Percentiles rank a stretch among this genome's conserved stretches.
Evolutionary conservation across 768 basidiomycete genomes (phyloP).

Genomic region (Clavulina sp.): DNA sequence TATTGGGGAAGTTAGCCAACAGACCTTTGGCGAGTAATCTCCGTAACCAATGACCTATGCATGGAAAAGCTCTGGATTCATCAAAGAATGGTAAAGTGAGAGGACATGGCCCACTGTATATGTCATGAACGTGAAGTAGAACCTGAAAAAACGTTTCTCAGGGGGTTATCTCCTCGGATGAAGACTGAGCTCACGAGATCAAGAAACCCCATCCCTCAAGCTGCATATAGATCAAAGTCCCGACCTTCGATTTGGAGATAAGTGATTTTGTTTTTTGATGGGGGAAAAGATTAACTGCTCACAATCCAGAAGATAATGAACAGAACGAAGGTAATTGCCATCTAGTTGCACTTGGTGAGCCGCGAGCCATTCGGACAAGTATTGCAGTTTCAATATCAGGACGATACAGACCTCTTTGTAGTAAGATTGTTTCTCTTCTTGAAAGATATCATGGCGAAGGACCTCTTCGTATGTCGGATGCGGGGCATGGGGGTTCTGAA

Average conservation of each 20-base stretch:
- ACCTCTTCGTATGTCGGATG: too few relatives aligned
- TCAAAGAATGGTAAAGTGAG: too few relatives aligned
- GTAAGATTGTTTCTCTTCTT: too few relatives aligned
- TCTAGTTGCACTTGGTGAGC: neutral
- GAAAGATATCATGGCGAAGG: too few relatives aligned
- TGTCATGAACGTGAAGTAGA: conserved; percentile 1
- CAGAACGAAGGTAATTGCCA: neutral
- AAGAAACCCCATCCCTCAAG: neutral
- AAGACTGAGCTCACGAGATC: neutral
- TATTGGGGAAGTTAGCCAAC: neutral
- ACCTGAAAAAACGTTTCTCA: neutral
- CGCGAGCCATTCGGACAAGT: too few relatives aligned
- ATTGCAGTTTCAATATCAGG: too few relatives aligned
- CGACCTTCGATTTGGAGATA: neutral
- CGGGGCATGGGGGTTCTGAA: too few relatives aligned
- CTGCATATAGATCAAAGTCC: neutral
- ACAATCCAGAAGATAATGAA: neutral
- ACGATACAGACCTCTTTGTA: too few relatives aligned
- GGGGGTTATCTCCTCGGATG: neutral
- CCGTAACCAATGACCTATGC: neutral
- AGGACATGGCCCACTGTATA: too few relatives aligned
- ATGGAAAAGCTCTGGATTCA: too few relatives aligned
- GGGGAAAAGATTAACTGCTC: neutral
- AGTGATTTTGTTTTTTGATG: conserved; percentile 1
- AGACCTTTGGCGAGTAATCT: neutral